phyloP scores from a whole-genome alignment of 2,329 filamentous ascomycete species.

The Penicillium sp. region DNA sequence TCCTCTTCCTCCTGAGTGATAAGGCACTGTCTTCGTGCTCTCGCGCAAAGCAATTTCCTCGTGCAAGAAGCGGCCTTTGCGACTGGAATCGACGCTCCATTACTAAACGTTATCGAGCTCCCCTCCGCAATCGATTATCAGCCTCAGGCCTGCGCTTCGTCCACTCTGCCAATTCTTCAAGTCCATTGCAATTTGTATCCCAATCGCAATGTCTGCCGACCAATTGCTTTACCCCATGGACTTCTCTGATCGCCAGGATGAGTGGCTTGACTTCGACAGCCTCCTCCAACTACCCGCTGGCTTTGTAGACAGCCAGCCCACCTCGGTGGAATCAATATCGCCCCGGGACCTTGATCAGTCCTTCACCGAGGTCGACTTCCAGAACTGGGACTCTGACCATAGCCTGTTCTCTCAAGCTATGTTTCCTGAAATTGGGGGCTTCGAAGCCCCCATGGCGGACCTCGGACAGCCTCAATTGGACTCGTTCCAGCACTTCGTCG shows the following conservation, averaged over 20 bases:
- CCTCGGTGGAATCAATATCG: conserved; percentile 36
- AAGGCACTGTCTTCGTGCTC: background rate
- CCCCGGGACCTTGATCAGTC: conserved; percentile 35
- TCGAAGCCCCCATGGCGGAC: conserved; percentile 27
- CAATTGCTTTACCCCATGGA: conserved; percentile 33
- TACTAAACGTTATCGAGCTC: background rate
- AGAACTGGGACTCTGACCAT: conserved; percentile 29
- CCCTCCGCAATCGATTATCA: conserved; percentile 21
- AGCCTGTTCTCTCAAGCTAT: conserved; percentile 26
- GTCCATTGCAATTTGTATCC: background rate
- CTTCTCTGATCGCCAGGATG: conserved; percentile 27
- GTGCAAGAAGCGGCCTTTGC: conserved; percentile 9
- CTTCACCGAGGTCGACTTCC: conserved; percentile 30
- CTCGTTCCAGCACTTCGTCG: conserved; percentile 20
- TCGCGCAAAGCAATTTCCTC: background rate
- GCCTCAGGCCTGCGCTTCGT: conserved; percentile 19
- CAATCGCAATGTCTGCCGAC: conserved; percentile 32
- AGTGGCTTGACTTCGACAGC: conserved; percentile 42
- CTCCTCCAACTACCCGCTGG: conserved; percentile 37
- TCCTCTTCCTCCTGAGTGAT: conserved; percentile 1
- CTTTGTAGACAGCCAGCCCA: conserved; percentile 35
- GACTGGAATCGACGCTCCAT: conserved; percentile 1
- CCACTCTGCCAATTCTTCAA: conserved; percentile 3
- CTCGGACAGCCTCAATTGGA: conserved; percentile 25
- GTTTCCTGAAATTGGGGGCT: conserved; percentile 32